Evolutionary conservation across 768 basidiomycete species (phyloP), one percentile per base, ranked within the genome.

Genomic region (Tricholoma sp.): DNA sequence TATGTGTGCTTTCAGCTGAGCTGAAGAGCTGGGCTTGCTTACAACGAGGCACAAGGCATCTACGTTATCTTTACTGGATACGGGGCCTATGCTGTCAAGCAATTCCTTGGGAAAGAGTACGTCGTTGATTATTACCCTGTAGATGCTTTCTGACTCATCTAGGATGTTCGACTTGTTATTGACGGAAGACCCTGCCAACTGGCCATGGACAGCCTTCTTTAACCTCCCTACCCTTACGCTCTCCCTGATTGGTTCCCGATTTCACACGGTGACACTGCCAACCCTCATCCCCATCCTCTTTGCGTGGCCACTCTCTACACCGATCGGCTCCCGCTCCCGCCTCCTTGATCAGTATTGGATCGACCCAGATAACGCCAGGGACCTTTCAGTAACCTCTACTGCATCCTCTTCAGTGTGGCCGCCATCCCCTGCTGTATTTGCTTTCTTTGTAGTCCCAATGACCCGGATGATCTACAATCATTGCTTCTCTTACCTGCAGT

Each of bases 171-270:
- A 83, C 52, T 60, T 82, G 18, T 74, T 91, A 32, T 69, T 91
- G 14, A 83, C 86, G 0, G 79, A 86, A 59, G 85, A 91, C 64
- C 84, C 84, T 0, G 71, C 74, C 39, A 82, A 84, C 54, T 92
- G 90, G 90, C 84, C 87, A 1, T 85, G 83, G 82, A 81, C 84
- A 46, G 86, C 88, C 35, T 89, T 80, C 71, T 67, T 89, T 66
- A 86, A 91, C 67, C 82, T 92, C 14, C 88, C 88, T 6, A 69
- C 87, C 32, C 77, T 92, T 39, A 88, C 90, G 0, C 67, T 89
- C 45, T 77, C 80, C 24, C 83, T 92, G 59, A 76, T 91, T 64
- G 70, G 83, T 29, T 81, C 86, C 31, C 84, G 86, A 39, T 76
- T 84, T 43, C 76, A 77, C 55, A 41, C 72, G 18, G 69, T 64